Evolutionary conservation across 2,329 filamentous ascomycete genomes (phyloP), one percentile per base, ranked within the genome.

Genomic region (Exophiala oligosperma): DNA sequence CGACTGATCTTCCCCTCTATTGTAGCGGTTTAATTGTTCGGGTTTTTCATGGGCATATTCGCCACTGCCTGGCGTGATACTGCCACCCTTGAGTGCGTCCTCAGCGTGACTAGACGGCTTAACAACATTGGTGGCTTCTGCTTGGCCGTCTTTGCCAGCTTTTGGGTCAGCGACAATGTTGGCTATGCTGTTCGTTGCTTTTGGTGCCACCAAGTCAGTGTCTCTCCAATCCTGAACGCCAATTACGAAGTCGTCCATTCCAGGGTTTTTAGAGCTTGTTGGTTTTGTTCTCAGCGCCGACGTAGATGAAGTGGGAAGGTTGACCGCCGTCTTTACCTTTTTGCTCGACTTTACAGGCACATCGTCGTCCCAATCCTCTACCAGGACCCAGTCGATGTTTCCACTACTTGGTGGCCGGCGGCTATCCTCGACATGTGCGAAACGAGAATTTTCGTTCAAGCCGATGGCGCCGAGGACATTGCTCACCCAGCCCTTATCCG

Each of bases 191-290:
- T 64, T 58, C 12, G 61, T 59, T 9, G 54, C 52, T 43, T 63
- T 72, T 40, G 75, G 70, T 1, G 79, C 79, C 23, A 91, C 77
- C 17, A 91, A 76, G 70, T 91, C 89, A 4, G 89, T 88, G 70
- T 94, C 90, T 64, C 90, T 83, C 90, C 90, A 93, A 70, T 94
- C 90, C 64, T 94, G 89, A 11, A 92, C 85, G n/a, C 90, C 90
- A 67, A 93, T 92, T 46, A 89, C 81, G 70, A 92, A 93, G 56
- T 81, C 84, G 70, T 91, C 87, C 48, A 77, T 70, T 17, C 58
- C 63, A 23, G 35, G 26, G 9, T 52, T 38, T 46, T 53, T 54
- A 4, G 59, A 49, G 26, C 28, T 53, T 35, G 75, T 74, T 9
- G 66, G 57, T 41, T 66, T 66, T 21, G 66, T 65, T n/a, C 66